Conservation (phyloP, 148 eudicot genomes). For the Drosera capensis region DNA sequence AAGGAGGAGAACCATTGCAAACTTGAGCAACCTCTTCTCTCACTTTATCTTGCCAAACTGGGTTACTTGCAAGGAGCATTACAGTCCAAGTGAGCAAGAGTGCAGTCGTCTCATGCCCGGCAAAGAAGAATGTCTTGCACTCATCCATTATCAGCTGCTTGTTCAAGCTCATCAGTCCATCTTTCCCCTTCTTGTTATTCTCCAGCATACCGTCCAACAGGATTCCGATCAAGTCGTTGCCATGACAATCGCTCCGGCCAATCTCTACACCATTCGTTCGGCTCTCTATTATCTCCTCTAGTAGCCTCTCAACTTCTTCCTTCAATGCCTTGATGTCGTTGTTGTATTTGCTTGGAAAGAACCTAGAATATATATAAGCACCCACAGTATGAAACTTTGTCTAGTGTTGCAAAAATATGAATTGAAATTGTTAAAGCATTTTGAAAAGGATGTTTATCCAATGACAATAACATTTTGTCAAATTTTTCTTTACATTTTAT, state of each 20-base stretch:
- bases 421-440: too few relatives aligned
- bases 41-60: slow-evolving; percentile 59
- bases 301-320: slow-evolving; percentile 46
- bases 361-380: slow-evolving; percentile 38
- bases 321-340: slow-evolving; percentile 61
- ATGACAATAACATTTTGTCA: too few relatives aligned
- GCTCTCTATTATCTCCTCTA: slow-evolving; percentile 71
- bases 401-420: too few relatives aligned
- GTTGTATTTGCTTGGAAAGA: slow-evolving; percentile 79
- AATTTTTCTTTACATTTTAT: too few relatives aligned
- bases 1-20: slow-evolving; percentile 38
- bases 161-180: slow-evolving; percentile 15
- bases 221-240: slow-evolving; percentile 63
- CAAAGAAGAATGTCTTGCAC: slow-evolving; percentile 81
- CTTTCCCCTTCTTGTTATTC: slow-evolving; percentile 12
- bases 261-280: slow-evolving; percentile 48
- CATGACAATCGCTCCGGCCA: slow-evolving; percentile 53
- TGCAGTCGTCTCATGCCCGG: slow-evolving; percentile 80
- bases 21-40: slow-evolving; percentile 42
- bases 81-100: slow-evolving; percentile 76
- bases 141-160: slow-evolving; percentile 81
- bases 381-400: too few relatives aligned
- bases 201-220: slow-evolving; percentile 45
- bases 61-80: slow-evolving; percentile 73
- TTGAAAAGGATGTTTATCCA: too few relatives aligned